Evolutionary conservation across 495 filamentous ascomycete genomes (phyloP), one percentile per base, ranked within the genome.

Genomic region (Acidomyces sp.): DNA sequence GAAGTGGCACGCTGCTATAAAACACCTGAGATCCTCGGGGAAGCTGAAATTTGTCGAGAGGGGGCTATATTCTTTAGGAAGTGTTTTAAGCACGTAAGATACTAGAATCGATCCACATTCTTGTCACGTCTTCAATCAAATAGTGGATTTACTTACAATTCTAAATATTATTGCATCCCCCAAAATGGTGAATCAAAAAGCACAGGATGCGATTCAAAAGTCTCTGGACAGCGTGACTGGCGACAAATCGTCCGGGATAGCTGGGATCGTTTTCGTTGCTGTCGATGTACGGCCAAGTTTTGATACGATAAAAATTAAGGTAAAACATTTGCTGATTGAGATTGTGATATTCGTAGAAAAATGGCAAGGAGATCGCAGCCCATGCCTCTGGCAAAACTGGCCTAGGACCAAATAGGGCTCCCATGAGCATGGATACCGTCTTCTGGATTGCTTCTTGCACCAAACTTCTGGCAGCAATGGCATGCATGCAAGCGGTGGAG

Each of bases 401-500:
- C 4, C 27, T 57, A 3, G 58, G 55, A 1, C 52, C 44, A 17
- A 38, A 54, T 0, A 15, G 32, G 3, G 58, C 62, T 9, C 58
- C 63, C 18, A 70, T 77, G 67, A 63, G 57, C 2, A 37, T 69
- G 5, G 71, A 75, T 13, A 68, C 40, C 10, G 46, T 71, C 13
- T 75, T 72, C 46, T 77, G 66, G 70, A 70, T 49, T 20, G 41
- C 37, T 0, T 34, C 33, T n/a, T 49, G 69, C 49, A 76, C 74
- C 0, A 78, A 76, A 45, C 52, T 74, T 55, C 48, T 75, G 5
- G 55, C 54, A 1, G 66, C 62, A 0, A 62, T 80, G 38, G 73
- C 72, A 0, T 68, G 61, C 42, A 75, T 78, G 74, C 74, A 80
- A 46, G 61, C 74, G 0, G 67, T 75, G 9, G 75, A 78, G 46